These are phyloP conservation scores for Cadophora sp. DNA, from an alignment of 2,329 filamentous ascomycete species.

Conservation along the genomic window DNA sequence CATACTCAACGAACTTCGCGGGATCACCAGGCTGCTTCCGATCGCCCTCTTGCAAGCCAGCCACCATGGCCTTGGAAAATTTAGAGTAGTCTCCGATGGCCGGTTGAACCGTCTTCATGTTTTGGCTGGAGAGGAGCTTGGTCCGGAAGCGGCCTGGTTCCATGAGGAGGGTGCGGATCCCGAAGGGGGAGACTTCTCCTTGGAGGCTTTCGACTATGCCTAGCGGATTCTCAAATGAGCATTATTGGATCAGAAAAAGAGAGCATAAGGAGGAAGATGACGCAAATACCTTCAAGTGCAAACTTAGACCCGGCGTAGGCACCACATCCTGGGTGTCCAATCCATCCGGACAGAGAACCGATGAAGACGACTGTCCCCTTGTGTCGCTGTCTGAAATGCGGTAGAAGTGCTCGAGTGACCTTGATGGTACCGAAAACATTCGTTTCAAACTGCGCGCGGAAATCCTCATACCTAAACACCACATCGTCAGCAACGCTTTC, in stretches of 20 bases:
- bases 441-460: no score
- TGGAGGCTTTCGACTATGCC: neutral
- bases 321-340: no score
- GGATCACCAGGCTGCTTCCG: neutral
- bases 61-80: neutral
- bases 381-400: neutral
- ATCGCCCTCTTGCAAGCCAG: neutral
- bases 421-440: no score
- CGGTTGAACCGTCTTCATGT: neutral
- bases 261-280: no score
- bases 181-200: neutral
- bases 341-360: no score
- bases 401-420: no score
- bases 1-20: neutral
- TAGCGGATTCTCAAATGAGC: no score
- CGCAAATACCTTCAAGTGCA: neutral
- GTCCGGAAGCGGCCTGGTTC: neutral
- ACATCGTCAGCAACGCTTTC: no score
- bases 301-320: neutral
- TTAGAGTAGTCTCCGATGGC: neutral
- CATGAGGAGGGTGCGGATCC: neutral
- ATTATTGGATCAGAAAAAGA: no score
- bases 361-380: neutral
- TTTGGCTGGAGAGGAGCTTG: neutral
- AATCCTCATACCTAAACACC: no score